Base-by-base conservation (phyloP, 1,139 yeast species). In the Magnusiomyces suaveolens region DNA sequence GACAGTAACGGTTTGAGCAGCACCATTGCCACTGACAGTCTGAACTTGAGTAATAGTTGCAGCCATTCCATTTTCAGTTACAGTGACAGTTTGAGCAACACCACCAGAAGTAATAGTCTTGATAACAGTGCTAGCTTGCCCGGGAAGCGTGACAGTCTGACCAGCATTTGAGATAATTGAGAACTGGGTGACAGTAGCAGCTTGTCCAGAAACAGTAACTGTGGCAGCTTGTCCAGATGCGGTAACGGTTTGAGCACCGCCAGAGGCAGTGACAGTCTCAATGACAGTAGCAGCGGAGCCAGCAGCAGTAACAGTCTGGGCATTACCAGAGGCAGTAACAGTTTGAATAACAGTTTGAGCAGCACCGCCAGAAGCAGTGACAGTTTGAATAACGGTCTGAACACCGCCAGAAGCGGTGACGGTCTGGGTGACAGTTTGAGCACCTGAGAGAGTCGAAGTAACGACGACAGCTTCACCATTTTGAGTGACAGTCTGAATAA, bases 1-100 rank as follows among this genome's bases (percentile, higher is more conserved):
- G 21, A 56, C 57, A 24, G 46, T 52, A 32, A 58, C 56, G 21
- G 62, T 51, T 1, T 41, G 52, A n/a, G 57, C 59, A 36, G 50
- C 50, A 26, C 53, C 56, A 38, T 56, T 50, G 21, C 47, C 57
- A 26, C 60, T 56, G 26, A 43, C 57, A 39, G 59, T 51, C 10
- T 53, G 51, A 21, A 6, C 18, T 14, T 43, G 12, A 23, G 51
- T 48, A 38, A 53, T 48, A 16, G 57, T 53, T 26, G 24, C 33
- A 29, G 55, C 56, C 21, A 49, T 55, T 18, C 48, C 55, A 14
- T 23, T 25, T 23, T 14, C 54, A 21, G 59, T 51, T 23, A 53
- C 50, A 16, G 56, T 55, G 12, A 20, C 29, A 10, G 50, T 25
- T 2, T n/a, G 32, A 24, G 43, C 50, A 21, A 18, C 3, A 2